Evolutionary conservation across 768 basidiomycete species (phyloP).

Genomic region (Agaricus subrufescens): DNA sequence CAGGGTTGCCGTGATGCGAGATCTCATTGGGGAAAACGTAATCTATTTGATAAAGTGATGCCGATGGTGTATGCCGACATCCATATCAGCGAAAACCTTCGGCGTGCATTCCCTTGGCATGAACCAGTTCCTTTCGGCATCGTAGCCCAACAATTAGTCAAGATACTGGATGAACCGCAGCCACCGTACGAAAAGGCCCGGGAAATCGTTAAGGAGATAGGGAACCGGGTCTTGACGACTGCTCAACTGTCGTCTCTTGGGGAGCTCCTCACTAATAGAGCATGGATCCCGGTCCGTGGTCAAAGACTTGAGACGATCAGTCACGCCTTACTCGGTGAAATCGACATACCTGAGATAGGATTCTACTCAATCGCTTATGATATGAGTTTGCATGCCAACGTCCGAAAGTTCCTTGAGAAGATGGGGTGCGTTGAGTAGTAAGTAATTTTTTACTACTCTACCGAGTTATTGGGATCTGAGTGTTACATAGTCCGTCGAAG

Average conservation of each 20-base stretch:
- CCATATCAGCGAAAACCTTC: constrained; percentile 23
- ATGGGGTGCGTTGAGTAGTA: constrained; percentile 39
- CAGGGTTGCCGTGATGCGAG: constrained; percentile 23
- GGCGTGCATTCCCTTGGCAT: constrained; percentile 34
- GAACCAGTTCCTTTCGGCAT: constrained; percentile 24
- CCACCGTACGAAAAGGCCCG: constrained; percentile 13
- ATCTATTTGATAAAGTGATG: constrained; percentile 38
- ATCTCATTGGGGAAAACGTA: constrained; percentile 13
- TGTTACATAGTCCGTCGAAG: constrained; percentile 24
- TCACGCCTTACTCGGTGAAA: constrained; percentile 19
- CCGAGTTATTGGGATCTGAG: not conserved
- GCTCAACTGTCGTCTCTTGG: constrained; percentile 15
- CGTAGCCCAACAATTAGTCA: constrained; percentile 28
- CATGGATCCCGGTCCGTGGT: constrained; percentile 32
- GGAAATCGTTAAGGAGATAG: constrained; percentile 27
- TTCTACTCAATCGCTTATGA: constrained; percentile 21
- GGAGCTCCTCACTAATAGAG: constrained; percentile 11
- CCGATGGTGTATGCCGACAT: constrained; percentile 22
- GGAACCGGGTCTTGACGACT: constrained; percentile 16
- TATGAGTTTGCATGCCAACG: constrained; percentile 13
- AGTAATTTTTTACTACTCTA: not conserved
- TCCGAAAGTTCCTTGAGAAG: constrained; percentile 18
- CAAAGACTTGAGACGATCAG: constrained; percentile 13
- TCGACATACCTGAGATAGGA: constrained; percentile 17
- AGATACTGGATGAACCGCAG: constrained; percentile 13